These are phyloP conservation scores for Panus rudis DNA, from an alignment of 768 basidiomycete species.

Conservation along the genomic window DNA sequence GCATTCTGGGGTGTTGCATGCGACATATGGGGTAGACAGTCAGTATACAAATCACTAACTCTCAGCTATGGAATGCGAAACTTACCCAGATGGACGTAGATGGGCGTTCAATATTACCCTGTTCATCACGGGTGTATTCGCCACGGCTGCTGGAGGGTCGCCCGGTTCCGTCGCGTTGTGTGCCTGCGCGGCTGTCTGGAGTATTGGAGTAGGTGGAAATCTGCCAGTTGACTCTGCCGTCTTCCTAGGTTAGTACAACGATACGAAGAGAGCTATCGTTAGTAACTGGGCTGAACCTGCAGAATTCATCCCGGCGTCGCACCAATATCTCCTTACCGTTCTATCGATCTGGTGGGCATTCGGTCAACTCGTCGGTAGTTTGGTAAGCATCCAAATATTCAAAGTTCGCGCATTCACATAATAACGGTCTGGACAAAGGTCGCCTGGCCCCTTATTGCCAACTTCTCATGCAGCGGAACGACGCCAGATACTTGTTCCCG, in stretches of 20 bases:
- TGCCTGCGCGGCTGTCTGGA: conserved; percentile 46
- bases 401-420: background rate
- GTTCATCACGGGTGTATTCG: conserved; percentile 59
- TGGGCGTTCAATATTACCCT: conserved; percentile 68
- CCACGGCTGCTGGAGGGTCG: conserved; percentile 55
- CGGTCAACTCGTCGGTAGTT: conserved; percentile 57
- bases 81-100: too few species aligned
- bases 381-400: conserved; percentile 24
- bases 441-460: conserved; percentile 69
- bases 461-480: conserved; percentile 49
- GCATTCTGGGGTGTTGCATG: conserved; percentile 62
- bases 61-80: too few species aligned
- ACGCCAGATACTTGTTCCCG: conserved; percentile 34
- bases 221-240: conserved; percentile 71
- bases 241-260: conserved; percentile 50
- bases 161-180: conserved; percentile 44
- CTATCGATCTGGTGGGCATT: conserved; percentile 79
- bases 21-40: conserved; percentile 70
- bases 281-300: background rate
- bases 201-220: conserved; percentile 69
- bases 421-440: conserved; percentile 36
- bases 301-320: conserved; percentile 67
- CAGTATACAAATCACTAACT: conserved; percentile 1
- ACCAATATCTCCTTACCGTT: conserved; percentile 70
- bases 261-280: background rate